phyloP scores from a whole-genome alignment of 2,329 filamentous ascomycete genomes.

The Exophiala sp. region DNA sequence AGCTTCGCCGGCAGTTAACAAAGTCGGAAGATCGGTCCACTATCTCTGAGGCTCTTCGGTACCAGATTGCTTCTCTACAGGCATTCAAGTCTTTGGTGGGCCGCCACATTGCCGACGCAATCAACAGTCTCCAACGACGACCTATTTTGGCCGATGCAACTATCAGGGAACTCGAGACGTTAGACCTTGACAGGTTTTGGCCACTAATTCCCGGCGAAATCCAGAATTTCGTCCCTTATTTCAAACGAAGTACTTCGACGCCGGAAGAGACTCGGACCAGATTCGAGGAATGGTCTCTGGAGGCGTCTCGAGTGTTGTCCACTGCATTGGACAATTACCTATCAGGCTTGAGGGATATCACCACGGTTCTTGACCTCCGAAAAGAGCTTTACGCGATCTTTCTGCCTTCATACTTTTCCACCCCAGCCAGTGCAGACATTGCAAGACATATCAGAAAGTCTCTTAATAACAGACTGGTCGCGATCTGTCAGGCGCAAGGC shows the following conservation, averaged over 20 bases:
- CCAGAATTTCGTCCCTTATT: slow-evolving; percentile 77
- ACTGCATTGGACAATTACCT: slow-evolving; percentile 58
- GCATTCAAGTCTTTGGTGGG: slow-evolving; percentile 73
- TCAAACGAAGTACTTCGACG: slow-evolving; percentile 70
- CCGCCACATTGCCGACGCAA: slow-evolving; percentile 60
- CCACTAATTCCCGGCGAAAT: slow-evolving; percentile 79
- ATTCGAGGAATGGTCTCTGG: slow-evolving; percentile 58
- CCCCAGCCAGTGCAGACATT: slow-evolving; percentile 51
- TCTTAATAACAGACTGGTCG: slow-evolving; percentile 53
- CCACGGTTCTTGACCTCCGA: slow-evolving; percentile 62
- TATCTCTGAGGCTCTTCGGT: slow-evolving; percentile 59
- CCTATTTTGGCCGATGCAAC: slow-evolving; percentile 66
- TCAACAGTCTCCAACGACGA: slow-evolving; percentile 62
- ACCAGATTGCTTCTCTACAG: slow-evolving; percentile 71
- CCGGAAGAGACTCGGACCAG: slow-evolving; percentile 55
- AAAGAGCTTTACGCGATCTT: slow-evolving; percentile 67
- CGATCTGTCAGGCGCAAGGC: slow-evolving; percentile 15
- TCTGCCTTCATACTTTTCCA: slow-evolving; percentile 65
- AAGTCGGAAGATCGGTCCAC: slow-evolving; percentile 44
- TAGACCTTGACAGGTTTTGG: slow-evolving; percentile 70
- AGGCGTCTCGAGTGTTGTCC: slow-evolving; percentile 55
- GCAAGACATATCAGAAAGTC: slow-evolving; percentile 62
- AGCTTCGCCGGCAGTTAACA: slow-evolving; percentile 59
- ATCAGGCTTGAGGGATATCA: slow-evolving; percentile 57
- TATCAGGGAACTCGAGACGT: slow-evolving; percentile 45